Evolutionary conservation across 2,329 filamentous ascomycete species (phyloP).

Genomic region (Penicillium brevicompactum): DNA sequence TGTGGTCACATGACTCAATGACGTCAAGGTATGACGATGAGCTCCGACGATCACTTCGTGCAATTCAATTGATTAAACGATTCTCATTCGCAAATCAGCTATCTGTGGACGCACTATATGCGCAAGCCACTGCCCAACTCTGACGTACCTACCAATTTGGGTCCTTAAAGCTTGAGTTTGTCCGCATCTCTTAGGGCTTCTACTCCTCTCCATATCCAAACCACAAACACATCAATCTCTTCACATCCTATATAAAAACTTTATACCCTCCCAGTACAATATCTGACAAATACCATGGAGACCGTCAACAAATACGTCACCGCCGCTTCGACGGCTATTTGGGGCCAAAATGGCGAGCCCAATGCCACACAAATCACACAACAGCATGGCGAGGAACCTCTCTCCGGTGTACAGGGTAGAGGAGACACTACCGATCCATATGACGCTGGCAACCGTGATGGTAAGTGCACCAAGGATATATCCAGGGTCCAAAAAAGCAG

Average conservation of each 20-base stretch:
- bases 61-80: neutral
- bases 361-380: constrained; percentile 23
- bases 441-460: constrained; percentile 74
- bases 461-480: constrained; percentile 36
- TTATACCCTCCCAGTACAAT: neutral
- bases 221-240: neutral
- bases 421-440: constrained; percentile 72
- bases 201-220: neutral
- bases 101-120: neutral
- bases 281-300: constrained; percentile 56
- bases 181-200: neutral
- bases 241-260: neutral
- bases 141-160: constrained; percentile 7
- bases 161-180: constrained; percentile 10
- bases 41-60: constrained; percentile 4
- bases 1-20: constrained; percentile 3
- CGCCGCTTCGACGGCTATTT: constrained; percentile 53
- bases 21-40: constrained; percentile 11
- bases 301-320: constrained; percentile 58
- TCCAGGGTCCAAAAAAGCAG: neutral
- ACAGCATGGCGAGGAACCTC: constrained; percentile 62
- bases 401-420: constrained; percentile 70
- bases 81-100: constrained; percentile 4
- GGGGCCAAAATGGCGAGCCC: constrained; percentile 43
- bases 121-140: constrained; percentile 3